These are phyloP conservation scores for Turnera subulata DNA, from an alignment of 345 rosid species.

Conservation along the genomic window DNA sequence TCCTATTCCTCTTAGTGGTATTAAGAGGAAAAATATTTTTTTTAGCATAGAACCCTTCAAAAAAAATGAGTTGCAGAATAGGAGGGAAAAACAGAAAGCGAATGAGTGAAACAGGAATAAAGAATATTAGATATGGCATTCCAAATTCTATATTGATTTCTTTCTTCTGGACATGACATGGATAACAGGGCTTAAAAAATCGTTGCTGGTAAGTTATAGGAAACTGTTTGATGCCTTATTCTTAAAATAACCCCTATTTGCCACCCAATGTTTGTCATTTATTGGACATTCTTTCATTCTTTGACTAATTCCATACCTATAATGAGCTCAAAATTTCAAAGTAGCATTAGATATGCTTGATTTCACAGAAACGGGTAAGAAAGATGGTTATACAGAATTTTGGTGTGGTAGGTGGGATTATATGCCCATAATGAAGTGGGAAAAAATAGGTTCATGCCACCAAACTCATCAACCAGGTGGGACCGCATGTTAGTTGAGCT, in stretches of 20 bases:
- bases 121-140: not conserved
- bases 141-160: not conserved
- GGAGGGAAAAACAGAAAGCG: too few relatives aligned
- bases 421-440: not conserved
- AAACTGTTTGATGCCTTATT: not conserved
- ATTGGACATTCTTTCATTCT: too few relatives aligned
- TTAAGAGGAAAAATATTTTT: too few relatives aligned
- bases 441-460: not conserved
- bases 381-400: not conserved
- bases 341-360: too few relatives aligned
- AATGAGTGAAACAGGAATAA: not conserved
- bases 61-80: not conserved
- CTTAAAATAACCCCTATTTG: not conserved
- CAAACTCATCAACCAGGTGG: not conserved
- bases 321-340: too few relatives aligned
- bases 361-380: not conserved
- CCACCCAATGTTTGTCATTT: not conserved
- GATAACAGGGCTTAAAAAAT: not conserved
- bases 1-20: too few relatives aligned
- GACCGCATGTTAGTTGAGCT: conserved; percentile 2
- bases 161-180: not conserved
- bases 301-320: not conserved
- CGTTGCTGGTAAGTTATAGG: not conserved
- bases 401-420: conserved; percentile 22
- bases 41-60: not conserved